Percentiles rank a stretch among this genome's conserved stretches.
These are phyloP conservation scores for Saccharomycopsis sp. DNA, from an alignment of 805 yeast species.

Conservation along the genomic window DNA sequence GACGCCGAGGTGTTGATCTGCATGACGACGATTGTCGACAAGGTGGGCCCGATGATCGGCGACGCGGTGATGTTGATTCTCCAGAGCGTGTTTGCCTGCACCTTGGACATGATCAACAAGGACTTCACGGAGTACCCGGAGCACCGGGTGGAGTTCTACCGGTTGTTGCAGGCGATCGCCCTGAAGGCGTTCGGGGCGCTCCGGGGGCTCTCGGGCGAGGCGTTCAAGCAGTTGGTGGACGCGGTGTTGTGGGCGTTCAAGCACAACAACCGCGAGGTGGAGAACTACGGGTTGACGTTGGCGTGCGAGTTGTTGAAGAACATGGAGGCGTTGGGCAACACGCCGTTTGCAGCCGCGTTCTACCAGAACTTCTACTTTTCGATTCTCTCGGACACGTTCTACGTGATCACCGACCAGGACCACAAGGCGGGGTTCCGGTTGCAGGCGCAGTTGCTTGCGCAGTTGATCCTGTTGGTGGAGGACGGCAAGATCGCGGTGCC, in stretches of 20 bases:
- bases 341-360: slow-evolving; percentile 73
- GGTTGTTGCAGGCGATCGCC: slow-evolving; percentile 80
- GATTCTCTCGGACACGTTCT: slow-evolving; percentile 85
- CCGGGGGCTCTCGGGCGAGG: slow-evolving; percentile 81
- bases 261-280: slow-evolving; percentile 96
- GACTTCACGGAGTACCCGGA: slow-evolving; percentile 97
- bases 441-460: slow-evolving; percentile 80
- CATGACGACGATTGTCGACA: slow-evolving; percentile 81
- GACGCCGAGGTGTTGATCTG: slow-evolving; percentile 97
- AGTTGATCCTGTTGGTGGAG: slow-evolving; percentile 76
- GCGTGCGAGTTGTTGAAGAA: slow-evolving; percentile 79
- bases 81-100: slow-evolving; percentile 89
- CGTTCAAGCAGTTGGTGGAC: slow-evolving; percentile 84
- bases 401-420: slow-evolving; percentile 91
- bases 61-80: slow-evolving; percentile 82
- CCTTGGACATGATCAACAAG: slow-evolving; percentile 90
- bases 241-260: slow-evolving; percentile 98
- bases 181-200: slow-evolving; percentile 79
- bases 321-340: slow-evolving; percentile 67
- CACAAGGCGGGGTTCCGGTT: slow-evolving; percentile 93
- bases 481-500: slow-evolving; percentile 70
- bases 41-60: slow-evolving; percentile 83
- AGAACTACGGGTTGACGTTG: slow-evolving; percentile 79
- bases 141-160: slow-evolving; percentile 94
- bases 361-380: slow-evolving; percentile 85